These are phyloP conservation scores for Tetraselmis striata DNA, from an alignment of 139 green algal species.

Conservation along the genomic window DNA sequence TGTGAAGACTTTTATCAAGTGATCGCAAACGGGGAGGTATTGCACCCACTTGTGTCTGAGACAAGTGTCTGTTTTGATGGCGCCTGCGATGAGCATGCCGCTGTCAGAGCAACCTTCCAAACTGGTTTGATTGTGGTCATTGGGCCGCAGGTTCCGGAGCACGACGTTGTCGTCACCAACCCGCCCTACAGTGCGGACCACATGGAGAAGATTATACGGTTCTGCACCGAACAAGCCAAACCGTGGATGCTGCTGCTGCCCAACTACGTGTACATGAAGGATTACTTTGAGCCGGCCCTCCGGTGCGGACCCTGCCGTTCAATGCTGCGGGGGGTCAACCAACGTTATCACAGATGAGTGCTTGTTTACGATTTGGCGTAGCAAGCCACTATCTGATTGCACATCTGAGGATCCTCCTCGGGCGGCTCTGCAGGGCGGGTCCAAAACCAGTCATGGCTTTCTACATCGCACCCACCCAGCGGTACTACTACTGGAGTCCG, in stretches of 20 bases:
- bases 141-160: constrained; percentile 12
- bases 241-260: constrained; percentile 27
- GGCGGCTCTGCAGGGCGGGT: neutral
- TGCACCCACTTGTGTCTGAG: too few relatives aligned
- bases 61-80: too few relatives aligned
- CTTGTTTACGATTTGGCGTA: too few relatives aligned
- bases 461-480: constrained; percentile 19
- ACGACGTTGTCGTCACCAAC: constrained; percentile 30
- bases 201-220: constrained; percentile 16
- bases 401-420: neutral
- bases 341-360: neutral
- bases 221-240: constrained; percentile 2
- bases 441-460: constrained; percentile 6
- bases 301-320: neutral
- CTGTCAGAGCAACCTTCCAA: too few relatives aligned
- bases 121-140: too few relatives aligned
- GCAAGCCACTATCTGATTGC: too few relatives aligned
- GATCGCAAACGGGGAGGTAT: neutral
- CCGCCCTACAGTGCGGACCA: constrained; percentile 26
- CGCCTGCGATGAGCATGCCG: too few relatives aligned
- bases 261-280: constrained; percentile 10
- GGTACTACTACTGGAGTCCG: constrained; percentile 25
- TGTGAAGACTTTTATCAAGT: constrained; percentile 28
- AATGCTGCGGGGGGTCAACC: neutral
- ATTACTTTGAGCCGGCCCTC: neutral